Base-by-base conservation (phyloP, 352 stramenopile species). In the Pythium myriotylum region DNA sequence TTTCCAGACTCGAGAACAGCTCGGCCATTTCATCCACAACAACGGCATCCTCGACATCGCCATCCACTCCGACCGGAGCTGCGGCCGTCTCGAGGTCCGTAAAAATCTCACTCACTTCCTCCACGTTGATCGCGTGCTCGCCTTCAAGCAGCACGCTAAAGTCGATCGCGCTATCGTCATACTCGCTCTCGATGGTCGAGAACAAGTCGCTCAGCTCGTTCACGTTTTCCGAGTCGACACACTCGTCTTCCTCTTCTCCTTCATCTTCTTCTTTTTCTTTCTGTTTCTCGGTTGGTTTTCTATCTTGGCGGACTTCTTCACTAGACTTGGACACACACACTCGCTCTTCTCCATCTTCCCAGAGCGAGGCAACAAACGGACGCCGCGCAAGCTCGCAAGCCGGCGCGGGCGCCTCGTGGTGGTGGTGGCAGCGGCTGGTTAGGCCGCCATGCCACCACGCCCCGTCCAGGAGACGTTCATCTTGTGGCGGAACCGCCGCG, bases 151-250 rank as follows among this genome's bases (percentile, higher is more conserved):
- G 74, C 12, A 84, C 62, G 50, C 73, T 72, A 29, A 80, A 83
- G 53, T 86, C 73, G 57, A 79, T 58, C 50, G 59, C 53, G 8
- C 33, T 61, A 13, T 63, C 53, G 37, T 58, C 61, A 51, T 73
- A 67, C 26, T 84, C 71, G 43, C 72, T 67, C 64, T 86, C 74
- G 52, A 85, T 79, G 52, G 58, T 75, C 54, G 68, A 74, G 41
- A 87, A 79, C 64, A 88, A 56, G 27, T 84, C 77, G 41, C 66
- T 87, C 22, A 87, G 65, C 47, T 79, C 65, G 40, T 89, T 71
- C 43, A 81, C 75, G 45, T 82, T 74, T 26, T 68, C 53, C 62
- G 64, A 80, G 60, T 86, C 79, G 26, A 74, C 58, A 9, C 45
- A 35, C 20, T 75, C 64, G 10, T 48, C 52, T 20, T 48, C 42